Conservation (phyloP, 2,329 filamentous ascomycete species). For the Lasiodiplodia citricola region DNA sequence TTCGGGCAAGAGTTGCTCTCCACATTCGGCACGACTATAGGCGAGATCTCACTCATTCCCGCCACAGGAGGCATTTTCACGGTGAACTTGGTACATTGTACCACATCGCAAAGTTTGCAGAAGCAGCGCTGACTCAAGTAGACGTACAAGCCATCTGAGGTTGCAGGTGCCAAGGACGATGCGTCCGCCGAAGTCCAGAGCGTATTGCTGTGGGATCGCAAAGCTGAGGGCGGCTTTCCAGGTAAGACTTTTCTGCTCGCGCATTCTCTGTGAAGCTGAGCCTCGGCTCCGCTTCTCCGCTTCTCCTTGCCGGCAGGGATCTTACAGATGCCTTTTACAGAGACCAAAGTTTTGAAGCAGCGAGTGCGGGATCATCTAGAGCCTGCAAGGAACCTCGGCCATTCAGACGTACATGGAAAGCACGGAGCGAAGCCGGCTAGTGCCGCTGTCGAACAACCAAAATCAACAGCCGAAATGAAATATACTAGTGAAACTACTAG, state of each 20-base stretch:
- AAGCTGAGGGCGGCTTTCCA: constrained; percentile 85
- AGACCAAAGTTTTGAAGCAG: constrained; percentile 90
- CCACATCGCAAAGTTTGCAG: neutral
- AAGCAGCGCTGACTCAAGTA: neutral
- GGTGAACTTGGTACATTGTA: constrained; percentile 62
- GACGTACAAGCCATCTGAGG: constrained; percentile 17
- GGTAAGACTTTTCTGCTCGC: constrained; percentile 46
- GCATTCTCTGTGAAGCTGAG: neutral
- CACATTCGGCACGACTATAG: constrained; percentile 82
- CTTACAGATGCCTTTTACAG: constrained; percentile 43
- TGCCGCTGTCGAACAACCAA: neutral
- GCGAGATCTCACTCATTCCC: constrained; percentile 87
- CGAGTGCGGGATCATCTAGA: constrained; percentile 82
- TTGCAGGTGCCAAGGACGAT: constrained; percentile 11
- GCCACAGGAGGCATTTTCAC: constrained; percentile 83
- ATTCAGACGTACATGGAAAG: constrained; percentile 57
- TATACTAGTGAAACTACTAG: neutral
- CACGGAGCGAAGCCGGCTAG: constrained; percentile 32
- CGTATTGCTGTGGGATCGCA: constrained; percentile 84
- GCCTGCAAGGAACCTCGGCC: constrained; percentile 77
- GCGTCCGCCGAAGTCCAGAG: constrained; percentile 45
- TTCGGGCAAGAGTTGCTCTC: constrained; percentile 95
- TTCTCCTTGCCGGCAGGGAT: neutral
- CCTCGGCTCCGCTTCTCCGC: too few species aligned
- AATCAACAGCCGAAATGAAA: neutral